phyloP scores from a whole-genome alignment of 2,329 filamentous ascomycete genomes.

The Didymella sp. region DNA sequence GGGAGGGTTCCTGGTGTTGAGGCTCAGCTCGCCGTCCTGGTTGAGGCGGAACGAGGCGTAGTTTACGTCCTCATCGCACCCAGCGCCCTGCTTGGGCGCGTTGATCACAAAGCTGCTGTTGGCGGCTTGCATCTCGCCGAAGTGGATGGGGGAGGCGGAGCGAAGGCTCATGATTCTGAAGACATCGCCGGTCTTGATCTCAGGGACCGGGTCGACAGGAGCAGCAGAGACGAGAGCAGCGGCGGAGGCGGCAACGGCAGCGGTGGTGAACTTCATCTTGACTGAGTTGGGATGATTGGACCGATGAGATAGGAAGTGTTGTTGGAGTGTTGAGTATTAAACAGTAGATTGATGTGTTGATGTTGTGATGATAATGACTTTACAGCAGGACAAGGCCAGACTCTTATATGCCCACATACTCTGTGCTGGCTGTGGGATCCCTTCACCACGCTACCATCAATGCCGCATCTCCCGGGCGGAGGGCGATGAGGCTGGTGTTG shows the following conservation, averaged over 20 bases:
- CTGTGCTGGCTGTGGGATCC: neutral
- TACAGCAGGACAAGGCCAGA: neutral
- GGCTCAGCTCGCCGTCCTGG: slow-evolving; percentile 52
- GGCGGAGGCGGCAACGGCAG: slow-evolving; percentile 30
- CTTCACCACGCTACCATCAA: neutral
- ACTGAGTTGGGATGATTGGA: slow-evolving; percentile 16
- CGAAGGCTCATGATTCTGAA: slow-evolving; percentile 62
- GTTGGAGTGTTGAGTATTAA: slow-evolving; percentile 5
- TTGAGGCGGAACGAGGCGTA: slow-evolving; percentile 61
- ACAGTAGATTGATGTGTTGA: slow-evolving; percentile 15
- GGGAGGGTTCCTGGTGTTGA: slow-evolving; percentile 55
- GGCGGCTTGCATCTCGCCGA: slow-evolving; percentile 55
- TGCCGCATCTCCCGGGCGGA: slow-evolving; percentile 6
- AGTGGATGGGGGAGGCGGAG: slow-evolving; percentile 60
- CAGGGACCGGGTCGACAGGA: slow-evolving; percentile 30
- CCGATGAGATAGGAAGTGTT: slow-evolving; percentile 6
- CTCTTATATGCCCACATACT: slow-evolving; percentile 23
- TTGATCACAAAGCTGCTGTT: slow-evolving; percentile 55
- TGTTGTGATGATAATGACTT: slow-evolving; percentile 8
- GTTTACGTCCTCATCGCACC: slow-evolving; percentile 53
- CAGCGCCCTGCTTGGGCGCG: slow-evolving; percentile 54
- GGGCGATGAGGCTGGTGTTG: slow-evolving; percentile 21
- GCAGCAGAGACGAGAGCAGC: slow-evolving; percentile 37
- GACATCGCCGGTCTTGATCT: slow-evolving; percentile 37
- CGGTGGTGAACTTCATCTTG: slow-evolving; percentile 44